Evolutionary conservation across 768 basidiomycete species (phyloP).

Genomic region (Nevesoporus exiguus): DNA sequence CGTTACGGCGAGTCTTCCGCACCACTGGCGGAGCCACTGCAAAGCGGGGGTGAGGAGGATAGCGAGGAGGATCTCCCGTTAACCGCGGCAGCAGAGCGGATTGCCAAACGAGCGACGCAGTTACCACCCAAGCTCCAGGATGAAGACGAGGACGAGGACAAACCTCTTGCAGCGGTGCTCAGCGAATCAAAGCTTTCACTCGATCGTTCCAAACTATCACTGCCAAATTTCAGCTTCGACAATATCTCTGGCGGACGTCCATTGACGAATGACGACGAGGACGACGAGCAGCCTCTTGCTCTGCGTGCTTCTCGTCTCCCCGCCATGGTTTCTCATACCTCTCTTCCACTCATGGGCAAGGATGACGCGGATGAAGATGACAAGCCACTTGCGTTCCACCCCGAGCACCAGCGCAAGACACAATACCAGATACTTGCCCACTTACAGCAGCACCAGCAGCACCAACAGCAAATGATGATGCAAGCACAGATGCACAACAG

Average conservation of each 20-base stretch:
- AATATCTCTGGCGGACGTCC: slow-evolving; percentile 19
- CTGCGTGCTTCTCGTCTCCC: slow-evolving; percentile 55
- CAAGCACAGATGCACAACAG: slow-evolving; percentile 72
- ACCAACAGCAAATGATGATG: slow-evolving; percentile 70
- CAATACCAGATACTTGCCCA: slow-evolving; percentile 42
- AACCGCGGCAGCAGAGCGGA: slow-evolving; percentile 56
- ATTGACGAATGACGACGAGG: slow-evolving; percentile 47
- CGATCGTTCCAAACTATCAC: slow-evolving; percentile 41
- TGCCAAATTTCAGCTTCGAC: slow-evolving; percentile 44
- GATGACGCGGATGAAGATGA: slow-evolving; percentile 61
- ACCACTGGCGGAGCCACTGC: not conserved
- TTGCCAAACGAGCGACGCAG: slow-evolving; percentile 43
- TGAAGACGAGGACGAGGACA: slow-evolving; percentile 54
- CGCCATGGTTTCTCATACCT: slow-evolving; percentile 21
- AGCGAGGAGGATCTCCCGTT: slow-evolving; percentile 84
- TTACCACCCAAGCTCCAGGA: slow-evolving; percentile 25
- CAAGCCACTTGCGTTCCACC: slow-evolving; percentile 66
- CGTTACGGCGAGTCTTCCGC: slow-evolving; percentile 34
- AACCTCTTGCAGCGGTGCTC: slow-evolving; percentile 62
- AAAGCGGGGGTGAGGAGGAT: slow-evolving; percentile 34
- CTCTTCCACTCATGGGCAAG: slow-evolving; percentile 28
- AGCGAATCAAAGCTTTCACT: slow-evolving; percentile 43
- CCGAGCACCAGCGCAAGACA: slow-evolving; percentile 77
- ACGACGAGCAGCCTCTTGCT: slow-evolving; percentile 71
- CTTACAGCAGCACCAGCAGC: slow-evolving; percentile 52